Percentiles rank a stretch among this genome's conserved stretches.
Conservation (phyloP, 2,329 filamentous ascomycete genomes). For the Claviceps monticola region DNA sequence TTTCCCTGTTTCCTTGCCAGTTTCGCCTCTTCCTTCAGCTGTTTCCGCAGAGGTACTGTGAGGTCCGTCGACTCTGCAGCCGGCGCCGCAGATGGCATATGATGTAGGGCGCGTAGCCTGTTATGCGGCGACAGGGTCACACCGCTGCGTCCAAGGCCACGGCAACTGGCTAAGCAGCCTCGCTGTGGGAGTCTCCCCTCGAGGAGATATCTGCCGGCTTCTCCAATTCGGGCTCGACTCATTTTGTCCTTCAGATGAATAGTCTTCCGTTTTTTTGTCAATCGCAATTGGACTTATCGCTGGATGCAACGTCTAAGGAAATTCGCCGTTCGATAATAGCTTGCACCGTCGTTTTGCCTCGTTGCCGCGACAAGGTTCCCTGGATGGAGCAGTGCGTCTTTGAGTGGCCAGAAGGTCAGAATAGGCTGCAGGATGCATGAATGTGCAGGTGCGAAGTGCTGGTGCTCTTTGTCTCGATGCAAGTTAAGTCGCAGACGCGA, state of each 20-base stretch:
- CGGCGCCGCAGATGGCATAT: constrained; percentile 5
- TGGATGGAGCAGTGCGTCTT: neutral
- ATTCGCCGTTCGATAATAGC: neutral
- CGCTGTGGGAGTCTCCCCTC: constrained; percentile 2
- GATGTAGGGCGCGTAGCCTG: neutral
- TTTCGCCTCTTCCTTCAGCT: constrained; percentile 58
- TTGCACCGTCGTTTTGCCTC: neutral
- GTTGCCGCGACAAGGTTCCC: neutral
- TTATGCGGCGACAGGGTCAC: neutral
- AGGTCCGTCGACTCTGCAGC: constrained; percentile 9
- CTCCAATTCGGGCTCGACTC: constrained; percentile 2
- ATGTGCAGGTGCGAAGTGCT: neutral
- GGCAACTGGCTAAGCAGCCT: constrained; percentile 3
- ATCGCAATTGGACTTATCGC: neutral
- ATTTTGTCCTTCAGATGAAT: neutral
- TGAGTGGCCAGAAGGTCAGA: neutral
- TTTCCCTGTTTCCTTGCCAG: constrained; percentile 51
- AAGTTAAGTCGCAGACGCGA: neutral
- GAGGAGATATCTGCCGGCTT: constrained; percentile 3
- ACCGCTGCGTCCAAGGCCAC: neutral
- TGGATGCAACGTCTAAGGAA: neutral
- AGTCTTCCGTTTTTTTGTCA: neutral
- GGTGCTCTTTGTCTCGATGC: neutral
- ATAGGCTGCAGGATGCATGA: neutral
- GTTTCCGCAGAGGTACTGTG: constrained; percentile 49